phyloP scores from a whole-genome alignment of 2,329 filamentous ascomycete species.

The Anisogramma anomala region DNA sequence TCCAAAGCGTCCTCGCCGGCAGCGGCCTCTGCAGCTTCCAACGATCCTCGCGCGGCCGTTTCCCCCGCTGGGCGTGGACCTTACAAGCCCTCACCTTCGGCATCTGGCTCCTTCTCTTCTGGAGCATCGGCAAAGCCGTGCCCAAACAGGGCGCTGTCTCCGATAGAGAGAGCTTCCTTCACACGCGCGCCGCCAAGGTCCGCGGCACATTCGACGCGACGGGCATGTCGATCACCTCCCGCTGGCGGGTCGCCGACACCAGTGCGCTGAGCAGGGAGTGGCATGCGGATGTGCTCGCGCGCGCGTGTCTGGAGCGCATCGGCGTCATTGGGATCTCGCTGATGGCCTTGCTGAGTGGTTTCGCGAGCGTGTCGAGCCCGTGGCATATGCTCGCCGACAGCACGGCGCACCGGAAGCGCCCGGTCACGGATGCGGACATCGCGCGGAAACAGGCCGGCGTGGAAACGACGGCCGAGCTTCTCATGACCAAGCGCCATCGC shows the following conservation, averaged over 20 bases:
- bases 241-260: constrained; percentile 14
- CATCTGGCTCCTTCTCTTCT: constrained; percentile 63
- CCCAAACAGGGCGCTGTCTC: constrained; percentile 24
- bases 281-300: constrained; percentile 28
- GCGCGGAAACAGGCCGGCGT: constrained; percentile 67
- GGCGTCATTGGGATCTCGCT: constrained; percentile 76
- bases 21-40: constrained; percentile 51
- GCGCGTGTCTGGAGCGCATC: constrained; percentile 54
- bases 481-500: constrained; percentile 61
- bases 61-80: constrained; percentile 51
- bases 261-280: constrained; percentile 8
- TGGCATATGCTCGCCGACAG: constrained; percentile 72
- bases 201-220: constrained; percentile 23
- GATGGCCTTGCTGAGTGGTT: constrained; percentile 81
- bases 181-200: constrained; percentile 15
- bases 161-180: constrained; percentile 16
- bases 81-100: constrained; percentile 52
- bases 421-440: constrained; percentile 63
- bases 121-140: constrained; percentile 59
- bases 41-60: constrained; percentile 41
- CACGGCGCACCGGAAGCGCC: constrained; percentile 35
- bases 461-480: constrained; percentile 68
- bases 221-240: constrained; percentile 20
- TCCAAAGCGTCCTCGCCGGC: constrained; percentile 50
- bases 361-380: constrained; percentile 75